These are phyloP conservation scores for Microthyrium microscopicum DNA, from an alignment of 2,329 filamentous ascomycete species.

Conservation along the genomic window DNA sequence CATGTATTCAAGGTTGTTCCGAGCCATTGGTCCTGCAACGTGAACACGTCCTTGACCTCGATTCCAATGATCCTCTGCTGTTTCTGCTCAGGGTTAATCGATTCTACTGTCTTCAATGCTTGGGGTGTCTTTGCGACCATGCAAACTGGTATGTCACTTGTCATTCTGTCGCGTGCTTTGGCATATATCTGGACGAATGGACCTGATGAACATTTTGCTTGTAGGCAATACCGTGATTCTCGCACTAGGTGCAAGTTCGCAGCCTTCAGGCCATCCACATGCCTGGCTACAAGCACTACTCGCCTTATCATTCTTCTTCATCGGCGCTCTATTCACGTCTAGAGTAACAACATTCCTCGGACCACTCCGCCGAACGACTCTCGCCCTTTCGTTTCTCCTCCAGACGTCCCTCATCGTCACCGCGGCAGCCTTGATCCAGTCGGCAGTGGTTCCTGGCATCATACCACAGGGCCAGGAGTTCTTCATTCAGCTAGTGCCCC, in stretches of 20 bases:
- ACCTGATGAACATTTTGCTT: neutral
- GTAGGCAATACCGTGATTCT: constrained; percentile 46
- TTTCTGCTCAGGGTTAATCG: constrained; percentile 30
- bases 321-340: constrained; percentile 30
- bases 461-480: neutral
- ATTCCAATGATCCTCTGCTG: constrained; percentile 25
- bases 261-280: constrained; percentile 32
- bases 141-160: constrained; percentile 28
- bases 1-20: no score
- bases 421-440: constrained; percentile 31
- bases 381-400: constrained; percentile 33
- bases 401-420: constrained; percentile 36
- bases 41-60: constrained; percentile 4
- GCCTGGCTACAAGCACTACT: constrained; percentile 37
- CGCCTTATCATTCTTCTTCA: constrained; percentile 37
- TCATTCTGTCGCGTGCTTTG: neutral
- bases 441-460: constrained; percentile 13
- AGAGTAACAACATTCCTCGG: constrained; percentile 15
- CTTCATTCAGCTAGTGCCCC: constrained; percentile 6
- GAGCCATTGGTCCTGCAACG: constrained; percentile 1
- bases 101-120: constrained; percentile 30
- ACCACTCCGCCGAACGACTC: constrained; percentile 23
- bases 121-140: constrained; percentile 34
- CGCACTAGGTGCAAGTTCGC: constrained; percentile 38
- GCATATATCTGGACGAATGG: neutral